These are phyloP conservation scores for Phialemonium atrogriseum DNA, from an alignment of 2,329 filamentous ascomycete species.

Conservation along the genomic window DNA sequence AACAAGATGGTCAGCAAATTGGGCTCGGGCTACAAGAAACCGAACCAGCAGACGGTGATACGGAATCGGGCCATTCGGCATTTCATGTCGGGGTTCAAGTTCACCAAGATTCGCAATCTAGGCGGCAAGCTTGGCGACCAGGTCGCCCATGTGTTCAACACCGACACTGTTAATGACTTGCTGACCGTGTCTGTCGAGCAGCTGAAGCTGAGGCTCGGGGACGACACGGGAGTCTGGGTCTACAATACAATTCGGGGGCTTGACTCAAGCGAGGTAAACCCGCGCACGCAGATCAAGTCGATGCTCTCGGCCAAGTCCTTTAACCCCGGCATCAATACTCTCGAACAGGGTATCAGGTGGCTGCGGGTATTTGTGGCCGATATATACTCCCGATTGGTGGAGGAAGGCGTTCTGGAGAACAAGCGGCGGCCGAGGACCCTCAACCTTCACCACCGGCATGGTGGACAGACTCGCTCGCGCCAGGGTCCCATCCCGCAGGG, in stretches of 20 bases:
- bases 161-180: slow-evolving; percentile 70
- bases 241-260: slow-evolving; percentile 78
- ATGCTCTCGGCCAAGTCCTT: slow-evolving; percentile 98
- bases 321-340: slow-evolving; percentile 67
- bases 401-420: slow-evolving; percentile 84
- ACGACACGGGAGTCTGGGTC: slow-evolving; percentile 80
- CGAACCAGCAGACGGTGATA: slow-evolving; percentile 89
- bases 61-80: slow-evolving; percentile 72
- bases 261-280: slow-evolving; percentile 81
- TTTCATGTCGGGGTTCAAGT: slow-evolving; percentile 80
- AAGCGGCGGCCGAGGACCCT: slow-evolving; percentile 80
- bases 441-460: slow-evolving; percentile 73
- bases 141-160: slow-evolving; percentile 70
- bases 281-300: slow-evolving; percentile 87
- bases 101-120: slow-evolving; percentile 91
- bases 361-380: slow-evolving; percentile 85
- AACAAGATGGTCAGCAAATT: slow-evolving; percentile 97
- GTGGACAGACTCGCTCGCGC: slow-evolving; percentile 64
- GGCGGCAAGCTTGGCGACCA: slow-evolving; percentile 92
- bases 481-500: slow-evolving; percentile 70
- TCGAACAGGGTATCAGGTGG: slow-evolving; percentile 77
- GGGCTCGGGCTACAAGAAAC: slow-evolving; percentile 85
- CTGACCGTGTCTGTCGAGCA: slow-evolving; percentile 65
- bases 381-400: slow-evolving; percentile 80
- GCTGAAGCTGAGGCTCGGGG: slow-evolving; percentile 68